Evolutionary conservation across 75 land plant species (phyloP).

Genomic region (Pinus taeda): DNA sequence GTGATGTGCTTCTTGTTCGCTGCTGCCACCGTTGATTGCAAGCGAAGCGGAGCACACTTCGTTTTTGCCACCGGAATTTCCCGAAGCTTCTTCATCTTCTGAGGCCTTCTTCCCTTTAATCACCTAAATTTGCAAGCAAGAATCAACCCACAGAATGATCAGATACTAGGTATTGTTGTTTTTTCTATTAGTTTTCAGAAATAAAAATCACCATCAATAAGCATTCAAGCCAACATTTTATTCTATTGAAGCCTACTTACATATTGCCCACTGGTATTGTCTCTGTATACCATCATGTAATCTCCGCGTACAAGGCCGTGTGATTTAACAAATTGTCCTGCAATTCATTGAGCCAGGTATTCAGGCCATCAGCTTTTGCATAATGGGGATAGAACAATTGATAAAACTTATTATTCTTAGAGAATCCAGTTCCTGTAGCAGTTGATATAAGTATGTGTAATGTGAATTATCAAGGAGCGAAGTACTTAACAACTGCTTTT

Average conservation of each 20-base stretch:
- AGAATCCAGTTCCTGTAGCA: too few species aligned
- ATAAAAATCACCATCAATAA: neutral
- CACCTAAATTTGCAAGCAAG: neutral
- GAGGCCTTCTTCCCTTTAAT: neutral
- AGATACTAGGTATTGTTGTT: neutral
- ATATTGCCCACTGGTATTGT: neutral
- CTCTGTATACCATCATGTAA: conserved; percentile 6
- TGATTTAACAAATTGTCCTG: conserved; percentile 5
- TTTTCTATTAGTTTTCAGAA: neutral
- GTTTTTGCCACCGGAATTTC: neutral
- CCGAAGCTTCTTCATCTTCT: neutral
- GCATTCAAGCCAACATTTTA: neutral
- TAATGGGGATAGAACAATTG: too few species aligned
- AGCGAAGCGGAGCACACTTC: too few species aligned
- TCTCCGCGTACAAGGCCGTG: conserved; percentile 9
- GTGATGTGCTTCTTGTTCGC: neutral
- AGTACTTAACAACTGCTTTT: too few species aligned
- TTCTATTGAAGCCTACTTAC: neutral
- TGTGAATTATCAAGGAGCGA: too few species aligned
- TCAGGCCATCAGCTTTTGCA: too few species aligned
- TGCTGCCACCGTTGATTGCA: too few species aligned
- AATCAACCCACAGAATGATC: neutral
- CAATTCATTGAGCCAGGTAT: neutral
- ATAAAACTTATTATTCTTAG: too few species aligned
- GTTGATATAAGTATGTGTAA: too few species aligned